Base-by-base conservation (phyloP, 2,329 filamentous ascomycete species). In the Colletotrichum sp. region DNA sequence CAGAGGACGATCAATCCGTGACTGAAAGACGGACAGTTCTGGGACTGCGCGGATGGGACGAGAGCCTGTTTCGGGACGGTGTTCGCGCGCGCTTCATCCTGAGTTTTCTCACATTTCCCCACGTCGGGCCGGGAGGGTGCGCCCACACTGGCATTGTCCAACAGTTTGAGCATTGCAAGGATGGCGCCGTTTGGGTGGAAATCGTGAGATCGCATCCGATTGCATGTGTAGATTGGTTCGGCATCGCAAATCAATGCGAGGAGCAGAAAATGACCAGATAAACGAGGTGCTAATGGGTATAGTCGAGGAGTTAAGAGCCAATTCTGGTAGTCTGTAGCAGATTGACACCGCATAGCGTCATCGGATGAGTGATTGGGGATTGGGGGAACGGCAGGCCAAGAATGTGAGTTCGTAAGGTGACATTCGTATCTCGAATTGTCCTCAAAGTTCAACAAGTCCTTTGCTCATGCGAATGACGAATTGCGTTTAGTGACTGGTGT, bases 81-180 rank as follows among this genome's bases (percentile, higher is more conserved):
- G 30, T 39, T 52, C 59, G 68, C 68, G 59, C 26, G 36, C 57
- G 26, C 39, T 70, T 63, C 57, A 44, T 44, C 32, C 39, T 32
- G 60, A 64, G 59, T 30, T 57, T 28, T 71, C 49, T 30, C 63
- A 66, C 62, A 18, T 10, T 60, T 64, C 30, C 69, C 63, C 63
- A 67, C 63, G 63, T 64, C 64, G 39, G 68, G 30, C 59, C 69
- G 55, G 32, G 39, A 55, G 34, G 26, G 28, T 28, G 28, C 62
- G 69, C 34, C 49, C 21, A 57, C 39, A 39, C 55, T 63, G 62
- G 39, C 68, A 67, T 64, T 34, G 63, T 68, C 69, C 63, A 44
- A 26, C 62, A 52, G 69, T 63, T 68, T 68, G 55, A 72, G 63
- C 55, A 57, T 49, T 52, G 26, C 73, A 72, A 62, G 73, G 73